Evolutionary conservation across 1,284 basidiomycete genomes (phyloP).

Genomic region (Cryptococcus sp.): DNA sequence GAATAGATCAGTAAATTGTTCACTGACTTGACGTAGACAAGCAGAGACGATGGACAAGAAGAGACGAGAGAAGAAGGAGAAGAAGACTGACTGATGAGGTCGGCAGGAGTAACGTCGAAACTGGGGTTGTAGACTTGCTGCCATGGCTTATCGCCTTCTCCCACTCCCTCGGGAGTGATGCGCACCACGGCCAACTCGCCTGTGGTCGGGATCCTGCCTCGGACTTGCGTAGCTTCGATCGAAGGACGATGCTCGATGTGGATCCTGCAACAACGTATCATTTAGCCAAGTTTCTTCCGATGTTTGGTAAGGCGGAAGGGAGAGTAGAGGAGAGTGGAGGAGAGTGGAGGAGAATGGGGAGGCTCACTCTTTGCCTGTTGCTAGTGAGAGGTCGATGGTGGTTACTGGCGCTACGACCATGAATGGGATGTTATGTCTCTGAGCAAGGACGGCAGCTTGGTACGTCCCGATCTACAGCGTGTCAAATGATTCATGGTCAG

Average conservation of each 20-base stretch:
- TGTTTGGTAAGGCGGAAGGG: conserved; percentile 2
- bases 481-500: not conserved
- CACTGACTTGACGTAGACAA: not conserved
- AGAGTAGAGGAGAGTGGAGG: not conserved
- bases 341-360: not conserved
- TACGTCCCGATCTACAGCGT: conserved; percentile 75
- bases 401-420: conserved; percentile 87
- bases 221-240: conserved; percentile 80
- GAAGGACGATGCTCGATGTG: conserved; percentile 87
- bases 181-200: conserved; percentile 49
- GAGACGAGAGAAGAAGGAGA: not conserved
- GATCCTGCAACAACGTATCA: conserved; percentile 61
- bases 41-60: not conserved
- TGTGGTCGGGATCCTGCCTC: conserved; percentile 60
- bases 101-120: conserved; percentile 90
- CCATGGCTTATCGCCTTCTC: conserved; percentile 47
- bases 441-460: conserved; percentile 83
- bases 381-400: conserved; percentile 79
- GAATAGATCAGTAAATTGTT: conserved; percentile 28
- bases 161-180: conserved; percentile 53
- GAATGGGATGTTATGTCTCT: conserved; percentile 80
- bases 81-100: conserved; percentile 56
- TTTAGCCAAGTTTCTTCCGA: not conserved
- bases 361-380: conserved; percentile 68
- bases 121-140: conserved; percentile 79